A percentile compares a stretch with the other conserved stretches of the same genome.
Conservation (phyloP, 169 alveolate species). For the Theileria parva region DNA sequence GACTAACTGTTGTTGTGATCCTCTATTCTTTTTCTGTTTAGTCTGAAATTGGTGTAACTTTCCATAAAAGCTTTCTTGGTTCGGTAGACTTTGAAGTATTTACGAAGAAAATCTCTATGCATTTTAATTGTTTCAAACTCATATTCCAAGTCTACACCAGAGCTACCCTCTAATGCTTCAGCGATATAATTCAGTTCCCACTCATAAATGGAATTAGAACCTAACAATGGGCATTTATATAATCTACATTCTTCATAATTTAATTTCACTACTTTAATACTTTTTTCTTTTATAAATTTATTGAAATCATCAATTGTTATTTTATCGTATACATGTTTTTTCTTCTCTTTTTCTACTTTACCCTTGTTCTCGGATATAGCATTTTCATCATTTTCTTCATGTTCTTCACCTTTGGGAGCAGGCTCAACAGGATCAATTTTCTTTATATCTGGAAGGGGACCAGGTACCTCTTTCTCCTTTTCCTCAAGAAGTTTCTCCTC, state of each 20-base stretch:
- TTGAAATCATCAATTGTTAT: background rate
- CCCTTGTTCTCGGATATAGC: background rate
- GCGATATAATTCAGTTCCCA: constrained; percentile 33
- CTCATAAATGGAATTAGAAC: constrained; percentile 4
- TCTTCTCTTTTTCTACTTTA: background rate
- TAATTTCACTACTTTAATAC: background rate
- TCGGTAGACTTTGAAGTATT: constrained; percentile 21
- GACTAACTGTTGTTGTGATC: constrained; percentile 45
- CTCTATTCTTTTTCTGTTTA: constrained; percentile 37
- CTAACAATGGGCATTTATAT: background rate
- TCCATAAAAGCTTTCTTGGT: constrained; percentile 29
- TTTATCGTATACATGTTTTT: background rate
- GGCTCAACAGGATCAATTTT: too few species aligned
- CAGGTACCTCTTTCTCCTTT: background rate
- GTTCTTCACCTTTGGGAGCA: background rate
- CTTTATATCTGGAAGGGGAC: too few species aligned
- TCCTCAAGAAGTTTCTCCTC: background rate
- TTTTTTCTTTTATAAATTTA: background rate
- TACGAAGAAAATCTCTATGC: constrained; percentile 35
- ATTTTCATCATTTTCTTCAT: background rate
- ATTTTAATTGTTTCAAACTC: constrained; percentile 45
- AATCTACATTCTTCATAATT: background rate
- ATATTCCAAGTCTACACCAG: background rate
- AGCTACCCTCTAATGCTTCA: background rate
- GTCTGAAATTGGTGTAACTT: constrained; percentile 36